A percentile compares a stretch with the other conserved stretches of the same genome.
These are phyloP conservation scores for Fusarium sp. DNA, from an alignment of 2,329 filamentous ascomycete genomes.

Conservation along the genomic window DNA sequence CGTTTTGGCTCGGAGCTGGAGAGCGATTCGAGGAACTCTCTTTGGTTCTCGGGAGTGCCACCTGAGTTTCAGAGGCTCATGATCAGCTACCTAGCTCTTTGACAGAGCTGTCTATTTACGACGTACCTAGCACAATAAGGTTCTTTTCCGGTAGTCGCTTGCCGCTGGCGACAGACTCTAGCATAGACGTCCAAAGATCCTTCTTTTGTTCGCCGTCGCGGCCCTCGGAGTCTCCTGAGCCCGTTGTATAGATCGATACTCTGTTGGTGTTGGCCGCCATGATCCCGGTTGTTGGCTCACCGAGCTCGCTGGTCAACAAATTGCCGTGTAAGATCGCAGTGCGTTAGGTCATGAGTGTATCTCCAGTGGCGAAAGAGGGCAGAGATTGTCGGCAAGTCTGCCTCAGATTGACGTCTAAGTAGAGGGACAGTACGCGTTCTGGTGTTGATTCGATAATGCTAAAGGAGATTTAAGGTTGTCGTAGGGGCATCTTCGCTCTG, in stretches of 20 bases:
- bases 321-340: conserved; percentile 3
- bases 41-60: conserved; percentile 82
- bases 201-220: conserved; percentile 78
- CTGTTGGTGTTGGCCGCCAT: conserved; percentile 65
- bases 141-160: conserved; percentile 94
- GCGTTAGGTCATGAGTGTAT: conserved; percentile 20
- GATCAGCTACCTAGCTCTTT: conserved; percentile 42
- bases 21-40: conserved; percentile 79
- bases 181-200: conserved; percentile 94
- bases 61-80: conserved; percentile 57
- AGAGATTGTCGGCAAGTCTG: neutral
- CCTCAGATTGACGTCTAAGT: neutral
- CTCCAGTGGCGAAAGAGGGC: neutral
- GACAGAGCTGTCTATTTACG: neutral
- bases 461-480: conserved; percentile 37
- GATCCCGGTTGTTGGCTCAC: conserved; percentile 33
- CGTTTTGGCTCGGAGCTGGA: conserved; percentile 63
- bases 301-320: conserved; percentile 19
- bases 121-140: conserved; percentile 80
- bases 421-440: conserved; percentile 34
- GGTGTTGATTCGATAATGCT: conserved; percentile 30
- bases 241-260: conserved; percentile 67
- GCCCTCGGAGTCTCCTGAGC: conserved; percentile 63
- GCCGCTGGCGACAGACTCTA: conserved; percentile 88
- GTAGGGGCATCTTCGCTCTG: conserved; percentile 43